phyloP scores from a whole-genome alignment of 2,329 filamentous ascomycete species.

The Paraconiothyrium sp. region DNA sequence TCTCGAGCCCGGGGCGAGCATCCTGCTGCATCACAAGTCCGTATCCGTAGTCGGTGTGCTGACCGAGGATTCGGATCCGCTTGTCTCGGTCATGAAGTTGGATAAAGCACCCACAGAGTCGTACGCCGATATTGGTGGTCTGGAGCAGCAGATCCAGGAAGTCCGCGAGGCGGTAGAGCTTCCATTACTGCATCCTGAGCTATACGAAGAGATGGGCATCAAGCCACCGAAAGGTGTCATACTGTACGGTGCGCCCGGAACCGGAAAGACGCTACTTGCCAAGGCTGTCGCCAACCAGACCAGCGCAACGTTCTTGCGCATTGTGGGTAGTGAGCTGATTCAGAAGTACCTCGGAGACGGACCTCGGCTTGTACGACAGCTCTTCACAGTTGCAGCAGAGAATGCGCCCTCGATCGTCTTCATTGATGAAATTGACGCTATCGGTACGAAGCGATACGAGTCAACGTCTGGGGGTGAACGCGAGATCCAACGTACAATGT shows the following conservation, averaged over 20 bases:
- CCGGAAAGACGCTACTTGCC: conserved; percentile 93
- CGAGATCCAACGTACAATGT: conserved; percentile 97
- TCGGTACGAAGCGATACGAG: conserved; percentile 98
- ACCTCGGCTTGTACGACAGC: conserved; percentile 90
- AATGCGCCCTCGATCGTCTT: conserved; percentile 98
- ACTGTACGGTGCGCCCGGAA: conserved; percentile 95
- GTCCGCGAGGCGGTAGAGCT: conserved; percentile 97
- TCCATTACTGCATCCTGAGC: conserved; percentile 90
- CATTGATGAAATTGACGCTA: conserved; percentile 99
- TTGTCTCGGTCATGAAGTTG: conserved; percentile 98
- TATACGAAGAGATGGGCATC: conserved; percentile 99
- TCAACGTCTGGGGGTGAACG: conserved; percentile 96
- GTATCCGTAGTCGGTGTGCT: conserved; percentile 97
- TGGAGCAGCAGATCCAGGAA: conserved; percentile 96
- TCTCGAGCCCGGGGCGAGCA: conserved; percentile 93
- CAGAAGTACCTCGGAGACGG: conserved; percentile 99
- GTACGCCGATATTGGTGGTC: conserved; percentile 96
- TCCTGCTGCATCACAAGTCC: conserved; percentile 95
- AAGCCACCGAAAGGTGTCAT: conserved; percentile 99
- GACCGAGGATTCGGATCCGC: conserved; percentile 93
- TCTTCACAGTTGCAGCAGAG: conserved; percentile 95
- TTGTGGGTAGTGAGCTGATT: conserved; percentile 95
- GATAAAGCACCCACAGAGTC: conserved; percentile 98
- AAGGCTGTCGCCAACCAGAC: conserved; percentile 99
- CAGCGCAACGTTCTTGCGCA: conserved; percentile 97